A percentile compares a stretch with the other conserved stretches of the same genome.
These are phyloP conservation scores for Kluyveromyces starmeri DNA, from an alignment of 805 yeast species.

Conservation along the genomic window DNA sequence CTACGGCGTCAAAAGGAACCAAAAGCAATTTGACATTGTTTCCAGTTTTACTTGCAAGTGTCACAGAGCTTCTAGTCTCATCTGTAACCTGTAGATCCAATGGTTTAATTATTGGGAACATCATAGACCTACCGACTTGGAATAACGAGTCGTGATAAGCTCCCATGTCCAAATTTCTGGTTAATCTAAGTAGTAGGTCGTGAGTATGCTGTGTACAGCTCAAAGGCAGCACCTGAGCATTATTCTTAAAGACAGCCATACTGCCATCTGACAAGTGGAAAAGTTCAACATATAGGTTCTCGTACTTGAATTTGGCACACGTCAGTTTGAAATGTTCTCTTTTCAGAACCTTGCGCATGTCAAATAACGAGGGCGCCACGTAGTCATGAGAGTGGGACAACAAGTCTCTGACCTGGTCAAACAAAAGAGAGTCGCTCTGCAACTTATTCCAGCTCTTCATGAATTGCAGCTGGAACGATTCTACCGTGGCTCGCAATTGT, in stretches of 20 bases:
- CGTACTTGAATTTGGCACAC: constrained; percentile 11
- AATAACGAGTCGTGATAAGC: constrained; percentile 11
- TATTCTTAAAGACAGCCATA: constrained; percentile 21
- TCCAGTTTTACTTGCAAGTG: constrained; percentile 17
- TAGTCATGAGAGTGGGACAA: constrained; percentile 14
- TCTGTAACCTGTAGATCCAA: constrained; percentile 16
- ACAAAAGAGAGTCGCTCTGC: constrained; percentile 11
- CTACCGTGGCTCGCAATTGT: constrained; percentile 11
- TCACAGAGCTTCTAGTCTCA: constrained; percentile 8
- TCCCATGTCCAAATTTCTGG: not conserved
- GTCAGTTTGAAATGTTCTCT: constrained; percentile 19
- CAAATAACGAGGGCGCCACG: constrained; percentile 15
- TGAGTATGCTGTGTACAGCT: constrained; percentile 4
- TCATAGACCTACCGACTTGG: constrained; percentile 19
- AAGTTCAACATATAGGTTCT: constrained; percentile 18
- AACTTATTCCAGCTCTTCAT: constrained; percentile 11
- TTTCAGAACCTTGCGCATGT: constrained; percentile 10
- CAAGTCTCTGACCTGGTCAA: constrained; percentile 20
- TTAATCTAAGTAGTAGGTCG: constrained; percentile 1
- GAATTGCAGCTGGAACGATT: constrained; percentile 14
- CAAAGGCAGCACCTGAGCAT: constrained; percentile 14
- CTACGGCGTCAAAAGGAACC: constrained; percentile 16
- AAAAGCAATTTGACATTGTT: constrained; percentile 15
- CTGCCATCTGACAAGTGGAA: constrained; percentile 20
- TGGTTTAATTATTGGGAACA: constrained; percentile 20